Evolutionary conservation across 2,329 filamentous ascomycete genomes (phyloP), one percentile per base, ranked within the genome.

Genomic region (Penicillium sp.): DNA sequence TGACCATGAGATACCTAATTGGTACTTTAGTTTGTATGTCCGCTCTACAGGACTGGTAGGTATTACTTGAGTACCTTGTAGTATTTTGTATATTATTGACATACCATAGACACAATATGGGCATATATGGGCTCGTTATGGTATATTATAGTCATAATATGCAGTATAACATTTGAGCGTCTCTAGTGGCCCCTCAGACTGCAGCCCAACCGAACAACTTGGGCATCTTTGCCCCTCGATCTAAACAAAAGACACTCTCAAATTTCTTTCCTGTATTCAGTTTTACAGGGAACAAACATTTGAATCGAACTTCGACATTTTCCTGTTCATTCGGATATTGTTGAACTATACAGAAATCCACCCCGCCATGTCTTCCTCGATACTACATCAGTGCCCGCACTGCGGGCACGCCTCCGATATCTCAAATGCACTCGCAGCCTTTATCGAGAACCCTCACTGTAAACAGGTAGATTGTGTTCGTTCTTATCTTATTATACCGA

Each of bases 381-480:
- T 73, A 38, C 59, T 75, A 41, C 72, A 77, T 63, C 71, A 72
- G 58, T 77, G 76, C 58, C 70, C 71, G 31, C 72, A 70, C 43
- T 78, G 75, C 63, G 71, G 73, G 31, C 71, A 73, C 61, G 66
- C 71, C 43, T 75, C 70, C 29, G 71, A 76, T 63, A 68, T 75
- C 12, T 72, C 73, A 48, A 69, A 64, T 56, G 62, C 67, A 27
- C 62, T 77, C 35, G 69, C 71, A 53, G 69, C 67, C 33, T 77
- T 75, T 59, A 67, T 72, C 48, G 71, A 76, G 56, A 71, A 74
- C 37, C 71, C 72, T 33, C 67, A 73, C 57, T 78, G 76, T 69
- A 71, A 67, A 60, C 71, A 77, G 75, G 76, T 78, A 76, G 67
- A 65, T 65, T 55, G 47, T 29, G 45, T 29, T 47, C 58, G 57